Evolutionary conservation across 805 yeast species (phyloP), one percentile per base, ranked within the genome.

Genomic region (Hanseniaspora taiwanica): DNA sequence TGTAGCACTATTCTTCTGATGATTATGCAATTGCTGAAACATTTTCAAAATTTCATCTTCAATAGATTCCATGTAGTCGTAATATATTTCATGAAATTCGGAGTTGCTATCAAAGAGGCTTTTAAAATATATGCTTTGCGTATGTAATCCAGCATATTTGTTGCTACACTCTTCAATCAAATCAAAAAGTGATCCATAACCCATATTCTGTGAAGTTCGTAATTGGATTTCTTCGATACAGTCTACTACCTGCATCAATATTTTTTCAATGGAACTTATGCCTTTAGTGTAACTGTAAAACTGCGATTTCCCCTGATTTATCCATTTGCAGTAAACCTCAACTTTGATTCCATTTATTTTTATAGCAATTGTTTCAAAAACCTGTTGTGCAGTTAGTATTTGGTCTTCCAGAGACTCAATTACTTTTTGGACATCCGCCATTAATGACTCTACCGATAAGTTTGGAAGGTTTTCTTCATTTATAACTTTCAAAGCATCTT

Each of bases 51-150:
- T 54, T 39, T 69, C 70, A 2, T 47, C 50, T 23, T 60, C 56
- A 16, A 71, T 59, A 3, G 74, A 60, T 27, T 59, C 60, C 54
- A 72, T 61, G 18, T 69, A 65, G 24, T 55, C 52, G 20, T 51
- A 48, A 27, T 56, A 59, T 18, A 72, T 60, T 43, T 72, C 78
- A 42, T 60, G 52, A 47, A 60, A 69, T 43, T 69, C 73, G 12
- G 60, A 52, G 1, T 67, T 56, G 3, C 67, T 53, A 40, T 64
- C 72, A 5, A 68, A 50, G 29, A 53, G 50, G 19, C 52, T 44
- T 48, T 64, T 63, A 37, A 59, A 52, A 0, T 50, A 46, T 2
- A 51, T 39, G 13, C 61, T 39, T 35, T 50, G 40, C 13, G 53
- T 54, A 40, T 58, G 56, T 18, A 64, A 51, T 10, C 45, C 37